phyloP scores from a whole-genome alignment of 129 eudicot genomes.

The Daucus carota region DH1_v3.0 NC_030384.2:26504501-26505000 shows the following conservation, averaged over 20 bases:
- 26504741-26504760: background rate
- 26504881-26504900: conserved; percentile 70
- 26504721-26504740: background rate
- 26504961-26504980: conserved; percentile 84
- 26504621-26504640: background rate
- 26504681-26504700: background rate
- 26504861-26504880: conserved; percentile 41
- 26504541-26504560: background rate
- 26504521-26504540: too few species aligned
- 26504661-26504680: background rate
- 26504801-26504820: background rate
- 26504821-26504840: background rate
- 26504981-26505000: conserved; percentile 60
- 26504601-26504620: background rate
- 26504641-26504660: background rate
- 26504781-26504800: background rate
- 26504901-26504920: conserved; percentile 92
- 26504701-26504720: background rate
- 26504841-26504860: conserved; percentile 19
- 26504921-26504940: conserved; percentile 54
- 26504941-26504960: conserved; percentile 89
- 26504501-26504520: too few species aligned
- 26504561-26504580: background rate
- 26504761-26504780: background rate
- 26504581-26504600: background rate